Evolutionary conservation across 2,329 filamentous ascomycete genomes (phyloP).

Genomic region (Septoria petroselini): DNA sequence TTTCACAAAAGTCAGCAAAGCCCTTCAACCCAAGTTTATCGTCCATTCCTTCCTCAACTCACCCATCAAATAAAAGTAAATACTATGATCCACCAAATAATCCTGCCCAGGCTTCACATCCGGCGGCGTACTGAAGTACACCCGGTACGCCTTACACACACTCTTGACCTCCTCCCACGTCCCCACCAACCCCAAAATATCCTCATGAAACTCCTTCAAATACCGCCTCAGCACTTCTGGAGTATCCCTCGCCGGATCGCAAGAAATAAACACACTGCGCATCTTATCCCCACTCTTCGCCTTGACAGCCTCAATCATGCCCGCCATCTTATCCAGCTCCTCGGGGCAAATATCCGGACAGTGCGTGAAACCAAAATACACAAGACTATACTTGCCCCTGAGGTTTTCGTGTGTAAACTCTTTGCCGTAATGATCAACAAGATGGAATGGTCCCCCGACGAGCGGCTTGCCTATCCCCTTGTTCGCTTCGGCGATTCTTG

Average conservation of each 20-base stretch:
- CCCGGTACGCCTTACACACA: slow-evolving; percentile 91
- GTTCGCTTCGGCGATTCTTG: slow-evolving; percentile 82
- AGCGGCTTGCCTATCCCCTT: slow-evolving; percentile 92
- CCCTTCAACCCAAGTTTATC: not conserved
- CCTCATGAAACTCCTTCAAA: slow-evolving; percentile 82
- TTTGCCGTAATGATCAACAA: slow-evolving; percentile 78
- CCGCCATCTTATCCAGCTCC: slow-evolving; percentile 98
- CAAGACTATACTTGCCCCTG: slow-evolving; percentile 80
- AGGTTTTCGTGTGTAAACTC: slow-evolving; percentile 75
- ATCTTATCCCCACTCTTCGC: slow-evolving; percentile 46
- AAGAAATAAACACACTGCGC: slow-evolving; percentile 89
- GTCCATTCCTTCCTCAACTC: slow-evolving; percentile 34
- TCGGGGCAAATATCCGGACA: slow-evolving; percentile 99
- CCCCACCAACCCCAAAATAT: slow-evolving; percentile 84
- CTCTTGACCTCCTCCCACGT: slow-evolving; percentile 91
- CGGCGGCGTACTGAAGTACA: slow-evolving; percentile 92
- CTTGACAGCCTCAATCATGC: slow-evolving; percentile 73
- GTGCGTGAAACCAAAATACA: slow-evolving; percentile 98
- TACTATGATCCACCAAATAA: slow-evolving; percentile 97
- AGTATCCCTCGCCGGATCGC: slow-evolving; percentile 87
- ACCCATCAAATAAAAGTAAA: slow-evolving; percentile 98
- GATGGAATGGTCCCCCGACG: slow-evolving; percentile 81
- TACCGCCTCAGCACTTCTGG: slow-evolving; percentile 82
- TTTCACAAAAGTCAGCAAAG: not conserved
- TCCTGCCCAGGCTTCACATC: slow-evolving; percentile 90